Evolutionary conservation across 257 asterid genomes (phyloP).

Genomic region (Solanum pennellii): DNA sequence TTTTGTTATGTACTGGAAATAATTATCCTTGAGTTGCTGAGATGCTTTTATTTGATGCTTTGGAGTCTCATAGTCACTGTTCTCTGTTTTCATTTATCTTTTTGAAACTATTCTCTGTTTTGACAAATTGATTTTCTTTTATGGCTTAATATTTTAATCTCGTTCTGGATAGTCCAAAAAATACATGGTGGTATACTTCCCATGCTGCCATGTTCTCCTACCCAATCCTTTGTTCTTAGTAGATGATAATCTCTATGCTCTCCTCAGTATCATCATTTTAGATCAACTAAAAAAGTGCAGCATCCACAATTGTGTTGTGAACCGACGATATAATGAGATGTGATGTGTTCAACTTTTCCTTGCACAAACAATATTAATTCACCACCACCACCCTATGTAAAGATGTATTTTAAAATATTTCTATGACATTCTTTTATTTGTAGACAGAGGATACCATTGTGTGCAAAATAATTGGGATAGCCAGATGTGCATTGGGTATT

Average conservation of each 20-base stretch:
- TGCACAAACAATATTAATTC: background rate
- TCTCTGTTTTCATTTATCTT: background rate
- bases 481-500: background rate
- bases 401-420: background rate
- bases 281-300: background rate
- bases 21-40: background rate
- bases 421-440: background rate
- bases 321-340: background rate
- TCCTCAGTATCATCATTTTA: background rate
- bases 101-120: background rate
- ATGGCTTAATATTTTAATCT: background rate
- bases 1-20: background rate
- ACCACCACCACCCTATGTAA: background rate
- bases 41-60: background rate
- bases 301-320: background rate
- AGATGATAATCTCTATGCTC: background rate
- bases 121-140: background rate
- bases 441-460: background rate
- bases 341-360: background rate
- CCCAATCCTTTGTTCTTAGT: background rate
- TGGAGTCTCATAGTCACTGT: background rate
- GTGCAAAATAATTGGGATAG: background rate
- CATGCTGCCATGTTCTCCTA: background rate
- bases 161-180: background rate
- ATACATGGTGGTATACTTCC: background rate